These are phyloP conservation scores for Ceratobasidium sp. DNA, from an alignment of 1,284 basidiomycete species.

Conservation along the genomic window DNA sequence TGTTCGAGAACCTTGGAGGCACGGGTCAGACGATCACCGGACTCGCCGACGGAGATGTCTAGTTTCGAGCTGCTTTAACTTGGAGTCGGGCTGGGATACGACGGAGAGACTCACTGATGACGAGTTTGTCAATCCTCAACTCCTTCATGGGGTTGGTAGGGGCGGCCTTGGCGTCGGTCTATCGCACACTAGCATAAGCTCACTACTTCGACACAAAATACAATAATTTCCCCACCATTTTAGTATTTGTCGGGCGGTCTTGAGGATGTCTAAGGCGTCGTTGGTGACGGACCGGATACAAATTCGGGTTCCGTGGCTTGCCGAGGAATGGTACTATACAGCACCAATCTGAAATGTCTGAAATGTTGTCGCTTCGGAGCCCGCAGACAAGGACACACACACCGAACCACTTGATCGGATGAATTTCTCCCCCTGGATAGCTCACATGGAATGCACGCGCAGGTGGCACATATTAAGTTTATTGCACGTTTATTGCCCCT, in stretches of 20 bases:
- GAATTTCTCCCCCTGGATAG: too few relatives aligned
- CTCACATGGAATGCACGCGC: too few relatives aligned
- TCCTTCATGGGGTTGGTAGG: slow-evolving; percentile 96
- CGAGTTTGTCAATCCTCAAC: slow-evolving; percentile 98
- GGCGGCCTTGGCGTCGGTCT: slow-evolving; percentile 91
- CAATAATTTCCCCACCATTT: slow-evolving; percentile 35
- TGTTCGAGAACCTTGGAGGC: slow-evolving; percentile 99
- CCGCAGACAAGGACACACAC: slow-evolving; percentile 13
- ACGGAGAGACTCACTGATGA: slow-evolving; percentile 86
- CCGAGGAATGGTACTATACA: slow-evolving; percentile 21
- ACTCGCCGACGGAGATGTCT: slow-evolving; percentile 99
- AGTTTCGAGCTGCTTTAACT: slow-evolving; percentile 16
- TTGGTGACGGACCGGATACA: slow-evolving; percentile 31
- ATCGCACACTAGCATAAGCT: background rate
- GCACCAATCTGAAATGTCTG: slow-evolving; percentile 12
- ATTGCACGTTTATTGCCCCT: background rate
- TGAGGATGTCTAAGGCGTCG: slow-evolving; percentile 28
- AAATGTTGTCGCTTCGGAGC: slow-evolving; percentile 8
- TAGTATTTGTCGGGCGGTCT: slow-evolving; percentile 30
- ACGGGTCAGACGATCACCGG: slow-evolving; percentile 98
- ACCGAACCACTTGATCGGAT: background rate
- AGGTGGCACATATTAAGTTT: too few relatives aligned
- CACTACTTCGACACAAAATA: background rate
- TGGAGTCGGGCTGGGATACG: slow-evolving; percentile 3
- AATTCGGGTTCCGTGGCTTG: slow-evolving; percentile 25